These are phyloP conservation scores for Heterobasidion irregulare DNA, from an alignment of 1,284 basidiomycete species.

Conservation along the genomic window DNA sequence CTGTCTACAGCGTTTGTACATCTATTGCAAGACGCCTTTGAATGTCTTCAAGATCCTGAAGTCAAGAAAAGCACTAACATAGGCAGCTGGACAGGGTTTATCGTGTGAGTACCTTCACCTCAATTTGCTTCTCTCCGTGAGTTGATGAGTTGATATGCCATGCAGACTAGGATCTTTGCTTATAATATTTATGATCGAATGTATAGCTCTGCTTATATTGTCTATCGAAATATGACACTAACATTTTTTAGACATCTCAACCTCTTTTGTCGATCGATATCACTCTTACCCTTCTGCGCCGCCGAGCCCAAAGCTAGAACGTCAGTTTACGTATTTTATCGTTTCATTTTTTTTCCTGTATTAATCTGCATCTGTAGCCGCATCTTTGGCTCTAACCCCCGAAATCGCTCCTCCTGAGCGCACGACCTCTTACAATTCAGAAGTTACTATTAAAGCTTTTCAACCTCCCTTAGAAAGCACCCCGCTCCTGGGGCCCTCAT, in stretches of 20 bases:
- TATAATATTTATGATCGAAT: slow-evolving; percentile 70
- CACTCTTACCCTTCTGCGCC: slow-evolving; percentile 50
- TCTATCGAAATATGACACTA: not conserved
- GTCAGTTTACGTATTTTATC: slow-evolving; percentile 4
- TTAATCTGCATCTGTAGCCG: not conserved
- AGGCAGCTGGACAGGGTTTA: slow-evolving; percentile 53
- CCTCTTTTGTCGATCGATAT: slow-evolving; percentile 60
- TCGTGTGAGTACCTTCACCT: slow-evolving; percentile 45
- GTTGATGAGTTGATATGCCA: slow-evolving; percentile 3
- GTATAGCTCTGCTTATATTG: slow-evolving; percentile 22
- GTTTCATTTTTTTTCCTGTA: no score
- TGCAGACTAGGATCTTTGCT: slow-evolving; percentile 54
- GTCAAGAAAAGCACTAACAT: slow-evolving; percentile 39
- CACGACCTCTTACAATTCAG: not conserved
- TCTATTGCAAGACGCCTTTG: slow-evolving; percentile 67
- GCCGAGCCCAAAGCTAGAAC: slow-evolving; percentile 27
- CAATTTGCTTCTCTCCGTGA: not conserved
- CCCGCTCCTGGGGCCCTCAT: slow-evolving; percentile 2
- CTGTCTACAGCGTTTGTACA: slow-evolving; percentile 75
- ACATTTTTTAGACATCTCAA: slow-evolving; percentile 48
- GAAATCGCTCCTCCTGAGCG: not conserved
- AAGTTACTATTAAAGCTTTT: not conserved
- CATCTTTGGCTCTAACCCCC: not conserved
- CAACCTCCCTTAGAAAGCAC: slow-evolving; percentile 4
- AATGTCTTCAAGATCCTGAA: slow-evolving; percentile 37